Percentiles rank a stretch among this genome's conserved stretches.
Evolutionary conservation across 192 early-diverging fungal species (phyloP).

Genomic region (Backusella luteola): DNA sequence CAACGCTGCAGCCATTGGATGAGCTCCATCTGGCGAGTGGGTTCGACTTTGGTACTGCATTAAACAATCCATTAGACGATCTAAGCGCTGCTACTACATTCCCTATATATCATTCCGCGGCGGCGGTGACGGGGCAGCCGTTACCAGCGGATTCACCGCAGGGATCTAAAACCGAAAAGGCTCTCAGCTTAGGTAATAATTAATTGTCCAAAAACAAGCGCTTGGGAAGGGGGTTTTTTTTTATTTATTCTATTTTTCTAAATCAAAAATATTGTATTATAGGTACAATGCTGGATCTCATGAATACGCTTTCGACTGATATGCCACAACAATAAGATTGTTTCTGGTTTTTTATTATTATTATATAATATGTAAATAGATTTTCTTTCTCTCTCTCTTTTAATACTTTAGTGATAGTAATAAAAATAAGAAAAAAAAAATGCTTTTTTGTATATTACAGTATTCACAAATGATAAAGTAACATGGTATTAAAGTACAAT

Average conservation of each 20-base stretch:
- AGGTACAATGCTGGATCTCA: slow-evolving; percentile 26
- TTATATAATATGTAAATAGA: background rate
- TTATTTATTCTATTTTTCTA: background rate
- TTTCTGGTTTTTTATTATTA: background rate
- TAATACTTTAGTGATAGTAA: background rate
- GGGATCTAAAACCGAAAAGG: background rate
- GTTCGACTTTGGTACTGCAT: slow-evolving; percentile 7
- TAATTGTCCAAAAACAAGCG: background rate
- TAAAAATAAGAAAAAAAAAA: background rate
- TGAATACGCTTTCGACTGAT: slow-evolving; percentile 16
- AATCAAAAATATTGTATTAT: background rate
- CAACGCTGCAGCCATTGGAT: slow-evolving; percentile 18
- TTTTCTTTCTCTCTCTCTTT: background rate
- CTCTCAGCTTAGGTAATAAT: slow-evolving; percentile 10
- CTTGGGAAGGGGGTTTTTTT: too few species aligned
- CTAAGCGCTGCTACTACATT: background rate
- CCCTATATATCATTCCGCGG: background rate
- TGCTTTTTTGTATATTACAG: background rate
- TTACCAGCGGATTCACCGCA: background rate
- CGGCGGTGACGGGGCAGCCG: background rate
- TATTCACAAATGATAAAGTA: background rate
- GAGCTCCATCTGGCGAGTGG: slow-evolving; percentile 5
- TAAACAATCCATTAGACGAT: background rate
- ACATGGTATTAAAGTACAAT: too few species aligned
- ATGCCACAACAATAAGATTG: background rate